Evolutionary conservation across 306 rosid species (phyloP), one percentile per base, ranked within the genome.

Genomic region (Adenanthera pavonina): DNA sequence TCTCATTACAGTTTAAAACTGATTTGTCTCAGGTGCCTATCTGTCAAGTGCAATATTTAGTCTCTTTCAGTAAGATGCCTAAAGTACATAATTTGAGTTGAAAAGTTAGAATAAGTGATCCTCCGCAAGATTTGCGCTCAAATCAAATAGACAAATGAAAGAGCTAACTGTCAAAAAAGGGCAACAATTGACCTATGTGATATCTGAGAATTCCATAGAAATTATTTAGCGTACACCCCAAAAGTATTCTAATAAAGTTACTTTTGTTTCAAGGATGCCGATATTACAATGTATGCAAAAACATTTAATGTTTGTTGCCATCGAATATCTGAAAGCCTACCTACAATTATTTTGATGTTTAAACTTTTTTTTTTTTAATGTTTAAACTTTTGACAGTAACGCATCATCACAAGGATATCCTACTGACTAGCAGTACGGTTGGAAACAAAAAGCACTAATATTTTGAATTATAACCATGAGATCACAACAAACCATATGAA

Each of bases 291-390:
- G 53, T 41, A 46, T 9, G 6, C 6, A 43, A 43, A 40, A 67
- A 25, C 34, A 67, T 67, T 66, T 40, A 16, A 43, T 68, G 17
- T 12, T 10, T 30, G 56, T 44, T 46, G 53, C 35, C 56, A 46
- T 11, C 40, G 44, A 13, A 69, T 69, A 46, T 11, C 54, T 20
- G 40, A 44, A 68, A 46, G 74, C 56, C 74, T 59, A 59, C 65
- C 19, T 5, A 44, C 59, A 30, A 48, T 71, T 47, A 6, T 69
- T 33, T 61, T 46, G 5, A 13, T 3, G 53, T 43, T 67, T 1
- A 35, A 73, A 74, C 20, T n/a, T 54, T 54, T 25, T 25, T 25
- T 25, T 25, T 25, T 25, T 25, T 25, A 25, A 25, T 25, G 30
- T 25, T 25, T 25, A 25, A 25, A 38, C 41, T 38, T 40, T 53